Conservation (phyloP, 2,329 filamentous ascomycete species). For the Aaosphaeria pasadenensis region DNA sequence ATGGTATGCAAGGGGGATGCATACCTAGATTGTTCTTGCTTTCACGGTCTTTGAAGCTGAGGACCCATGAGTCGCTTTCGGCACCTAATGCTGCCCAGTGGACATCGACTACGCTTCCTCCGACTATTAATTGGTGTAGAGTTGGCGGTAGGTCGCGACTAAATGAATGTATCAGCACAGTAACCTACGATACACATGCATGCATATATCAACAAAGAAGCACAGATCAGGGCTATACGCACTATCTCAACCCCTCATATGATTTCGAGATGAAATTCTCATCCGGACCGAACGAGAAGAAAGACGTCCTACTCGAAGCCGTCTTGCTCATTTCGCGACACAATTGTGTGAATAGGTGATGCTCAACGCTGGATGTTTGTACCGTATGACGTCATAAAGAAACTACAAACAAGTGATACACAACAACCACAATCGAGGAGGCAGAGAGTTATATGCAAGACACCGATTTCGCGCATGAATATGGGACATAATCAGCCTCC, state of each 20-base stretch:
- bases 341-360: conserved; percentile 18
- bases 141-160: conserved; percentile 28
- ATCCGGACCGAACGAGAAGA: conserved; percentile 33
- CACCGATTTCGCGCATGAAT: too few species aligned
- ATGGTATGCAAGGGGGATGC: background rate
- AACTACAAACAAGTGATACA: too few species aligned
- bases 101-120: conserved; percentile 21
- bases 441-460: too few species aligned
- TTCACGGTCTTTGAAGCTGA: conserved; percentile 26
- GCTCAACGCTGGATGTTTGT: too few species aligned
- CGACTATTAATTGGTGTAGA: conserved; percentile 22
- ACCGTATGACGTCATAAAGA: conserved; percentile 24
- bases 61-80: conserved; percentile 29
- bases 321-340: conserved; percentile 22
- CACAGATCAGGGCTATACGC: conserved; percentile 4
- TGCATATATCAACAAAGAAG: too few species aligned
- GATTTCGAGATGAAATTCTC: conserved; percentile 33
- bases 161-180: background rate
- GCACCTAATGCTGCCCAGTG: conserved; percentile 32
- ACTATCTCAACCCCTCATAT: conserved; percentile 30
- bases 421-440: too few species aligned
- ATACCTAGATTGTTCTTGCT: conserved; percentile 23
- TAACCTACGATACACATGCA: background rate
- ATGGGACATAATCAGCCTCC: too few species aligned
- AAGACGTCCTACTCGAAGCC: conserved; percentile 17